Evolutionary conservation across 805 yeast species (phyloP), one percentile per base, ranked within the genome.

Genomic region (Ogataea pini): DNA sequence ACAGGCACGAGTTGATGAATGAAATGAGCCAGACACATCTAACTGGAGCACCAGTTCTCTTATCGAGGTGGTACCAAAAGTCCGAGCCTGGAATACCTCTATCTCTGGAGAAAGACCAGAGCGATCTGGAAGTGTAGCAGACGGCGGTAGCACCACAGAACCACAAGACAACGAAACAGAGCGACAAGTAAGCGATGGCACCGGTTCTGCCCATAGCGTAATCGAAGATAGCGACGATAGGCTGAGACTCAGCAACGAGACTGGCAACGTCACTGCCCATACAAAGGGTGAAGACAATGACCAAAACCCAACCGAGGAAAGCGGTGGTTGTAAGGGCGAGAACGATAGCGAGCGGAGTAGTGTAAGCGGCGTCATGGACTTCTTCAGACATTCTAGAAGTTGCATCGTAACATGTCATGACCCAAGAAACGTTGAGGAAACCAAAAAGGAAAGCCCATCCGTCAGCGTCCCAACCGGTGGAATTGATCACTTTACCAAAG

Each of bases 381-480:
- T 78, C 82, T 59, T 78, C 83, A 4, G 79, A 69, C 73, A 78
- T 76, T 65, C 79, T 77, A 39, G 79, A 72, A 29, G 78, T 74
- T 20, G 81, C 77, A 61, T 78, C 83, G 57, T 78, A 78, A 25
- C 79, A 74, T 22, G 82, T 80, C 71, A 78, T 78, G 49, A 80
- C 80, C 83, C 83, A 78, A 34, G 80, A 72, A 14, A 76, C 79
- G 33, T 80, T 80, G 62, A 76, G 69, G 74, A 78, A 78, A n/a
- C 79, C 75, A 49, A 76, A 76, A 57, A 80, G 60, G 60, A 79
- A 80, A 3, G 83, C 75, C 77, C 82, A 80, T 3, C 84, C 85
- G 40, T 70, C 67, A 4, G 67, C 60, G 19, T 69, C 61, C 82
- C 84, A 81, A 42, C 79, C 79, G 17, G 82, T 74, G 41, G 56